phyloP scores from a whole-genome alignment of 2,329 filamentous ascomycete genomes.

The Neurospora crassa region DNA sequence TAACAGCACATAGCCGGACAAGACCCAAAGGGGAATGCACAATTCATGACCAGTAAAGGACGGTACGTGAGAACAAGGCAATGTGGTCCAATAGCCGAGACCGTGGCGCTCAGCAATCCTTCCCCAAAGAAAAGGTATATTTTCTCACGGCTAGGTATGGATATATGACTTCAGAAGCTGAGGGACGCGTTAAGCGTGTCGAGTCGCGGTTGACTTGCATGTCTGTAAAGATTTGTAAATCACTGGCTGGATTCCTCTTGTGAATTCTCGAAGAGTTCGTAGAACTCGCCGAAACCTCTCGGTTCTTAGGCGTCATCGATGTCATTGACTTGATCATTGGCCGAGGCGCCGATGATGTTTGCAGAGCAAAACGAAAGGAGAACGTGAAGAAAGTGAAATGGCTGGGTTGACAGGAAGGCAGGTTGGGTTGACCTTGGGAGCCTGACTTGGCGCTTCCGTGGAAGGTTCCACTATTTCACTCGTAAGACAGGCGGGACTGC shows the following conservation, averaged over 20 bases:
- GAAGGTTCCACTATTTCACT: not conserved
- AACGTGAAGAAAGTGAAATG: not conserved
- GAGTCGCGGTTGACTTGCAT: not conserved
- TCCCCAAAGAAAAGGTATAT: not conserved
- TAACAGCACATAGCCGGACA: not conserved
- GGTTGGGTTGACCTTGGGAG: not conserved
- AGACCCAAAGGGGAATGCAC: not conserved
- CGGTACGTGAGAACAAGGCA: not conserved
- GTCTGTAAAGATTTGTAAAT: not conserved
- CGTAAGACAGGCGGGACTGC: not conserved
- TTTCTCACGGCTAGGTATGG: not conserved
- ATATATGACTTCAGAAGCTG: not conserved
- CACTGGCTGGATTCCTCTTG: not conserved
- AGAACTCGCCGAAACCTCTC: not conserved
- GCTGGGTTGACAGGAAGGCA: not conserved
- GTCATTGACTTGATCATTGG: not conserved
- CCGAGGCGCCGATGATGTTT: not conserved
- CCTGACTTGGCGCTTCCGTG: not conserved
- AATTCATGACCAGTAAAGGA: not conserved
- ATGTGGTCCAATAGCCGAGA: too few species aligned
- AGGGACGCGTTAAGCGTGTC: not conserved
- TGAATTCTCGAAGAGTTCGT: not conserved
- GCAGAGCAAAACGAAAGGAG: not conserved
- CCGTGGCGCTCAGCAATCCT: not conserved
- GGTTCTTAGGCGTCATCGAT: not conserved